Evolutionary conservation across 2,329 filamentous ascomycete genomes (phyloP), one percentile per base, ranked within the genome.

Genomic region (Aaosphaeria arxii): DNA sequence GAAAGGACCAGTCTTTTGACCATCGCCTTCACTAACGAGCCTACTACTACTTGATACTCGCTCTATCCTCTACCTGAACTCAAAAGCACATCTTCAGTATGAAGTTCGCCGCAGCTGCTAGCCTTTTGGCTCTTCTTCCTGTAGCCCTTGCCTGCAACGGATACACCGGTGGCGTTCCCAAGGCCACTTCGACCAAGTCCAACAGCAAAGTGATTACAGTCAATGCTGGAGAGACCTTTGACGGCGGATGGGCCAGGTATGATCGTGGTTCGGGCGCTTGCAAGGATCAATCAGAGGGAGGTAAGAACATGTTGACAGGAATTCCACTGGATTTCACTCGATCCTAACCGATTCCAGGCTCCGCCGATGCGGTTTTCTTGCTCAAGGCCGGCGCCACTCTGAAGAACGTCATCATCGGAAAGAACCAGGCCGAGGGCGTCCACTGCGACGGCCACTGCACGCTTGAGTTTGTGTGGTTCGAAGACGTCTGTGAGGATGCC

Each of bases 291-390:
- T 30, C 47, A 5, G 58, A 62, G 44, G 61, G 59, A 11, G 55
- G 59, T 48, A 45, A 30, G 50, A 45, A 3, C 7, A 9, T 42
- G 24, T 24, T 9, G 6, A 43, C 7, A 17, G 13, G 11, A 11
- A n/a, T 32, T 44, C 5, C 39, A 30, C n/a, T 33, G 7, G 30
- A 6, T 11, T 32, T 6, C 28, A 30, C 24, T 5, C 40, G 29
- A 13, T 7, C 36, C 50, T 11, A 55, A 17, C n/a, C 29, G 1
- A 4, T 2, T 7, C 17, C 30, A 58, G 68, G 61, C 40, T 62
- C 67, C 47, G 53, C 64, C 0, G 75, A 76, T 39, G 73, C 77
- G 36, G 76, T 80, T 47, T 43, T 43, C 41, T 9, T 43, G 7
- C 29, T 43, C 7, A 9, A 24, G 24, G 24, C 30, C 24, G 41